Conservation (phyloP, 139 green algal species). For the Yamagishiella unicocca region DNA sequence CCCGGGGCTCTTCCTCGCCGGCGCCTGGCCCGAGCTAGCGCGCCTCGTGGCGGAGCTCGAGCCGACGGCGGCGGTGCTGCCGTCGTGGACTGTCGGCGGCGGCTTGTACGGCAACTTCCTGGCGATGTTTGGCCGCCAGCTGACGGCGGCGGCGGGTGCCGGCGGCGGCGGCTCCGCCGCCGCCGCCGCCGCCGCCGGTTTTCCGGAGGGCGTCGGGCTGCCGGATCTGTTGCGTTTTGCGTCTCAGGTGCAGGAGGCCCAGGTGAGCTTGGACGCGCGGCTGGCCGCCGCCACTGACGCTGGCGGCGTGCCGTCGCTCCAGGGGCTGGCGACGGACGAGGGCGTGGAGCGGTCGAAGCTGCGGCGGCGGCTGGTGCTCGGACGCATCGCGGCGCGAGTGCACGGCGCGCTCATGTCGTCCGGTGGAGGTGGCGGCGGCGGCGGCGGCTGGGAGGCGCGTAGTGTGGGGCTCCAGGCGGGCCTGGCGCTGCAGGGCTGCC, state of each 20-base stretch:
- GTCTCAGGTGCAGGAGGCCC: slow-evolving; percentile 25
- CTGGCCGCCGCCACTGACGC: background rate
- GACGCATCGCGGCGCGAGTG: slow-evolving; percentile 35
- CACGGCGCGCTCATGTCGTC: slow-evolving; percentile 24
- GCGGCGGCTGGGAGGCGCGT: background rate
- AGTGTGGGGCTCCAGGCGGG: background rate
- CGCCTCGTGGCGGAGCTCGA: background rate
- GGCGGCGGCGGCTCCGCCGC: background rate
- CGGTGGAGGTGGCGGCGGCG: background rate
- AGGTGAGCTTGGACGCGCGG: background rate
- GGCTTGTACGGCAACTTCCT: slow-evolving; percentile 39
- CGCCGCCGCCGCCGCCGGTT: too few species aligned
- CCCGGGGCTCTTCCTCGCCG: slow-evolving; percentile 32
- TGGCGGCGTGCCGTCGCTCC: background rate
- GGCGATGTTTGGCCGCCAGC: slow-evolving; percentile 29
- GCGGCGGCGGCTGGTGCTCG: slow-evolving; percentile 45
- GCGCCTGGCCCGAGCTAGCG: slow-evolving; percentile 5
- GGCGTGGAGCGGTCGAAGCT: slow-evolving; percentile 59
- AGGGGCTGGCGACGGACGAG: background rate
- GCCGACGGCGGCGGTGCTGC: background rate
- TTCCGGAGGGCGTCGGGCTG: background rate
- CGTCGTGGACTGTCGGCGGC: slow-evolving; percentile 21
- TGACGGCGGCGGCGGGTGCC: background rate
- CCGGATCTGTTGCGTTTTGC: background rate
- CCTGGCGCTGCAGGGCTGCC: slow-evolving; percentile 23